phyloP scores from a whole-genome alignment of 2,329 filamentous ascomycete genomes.

The Talaromyces sp. region DNA sequence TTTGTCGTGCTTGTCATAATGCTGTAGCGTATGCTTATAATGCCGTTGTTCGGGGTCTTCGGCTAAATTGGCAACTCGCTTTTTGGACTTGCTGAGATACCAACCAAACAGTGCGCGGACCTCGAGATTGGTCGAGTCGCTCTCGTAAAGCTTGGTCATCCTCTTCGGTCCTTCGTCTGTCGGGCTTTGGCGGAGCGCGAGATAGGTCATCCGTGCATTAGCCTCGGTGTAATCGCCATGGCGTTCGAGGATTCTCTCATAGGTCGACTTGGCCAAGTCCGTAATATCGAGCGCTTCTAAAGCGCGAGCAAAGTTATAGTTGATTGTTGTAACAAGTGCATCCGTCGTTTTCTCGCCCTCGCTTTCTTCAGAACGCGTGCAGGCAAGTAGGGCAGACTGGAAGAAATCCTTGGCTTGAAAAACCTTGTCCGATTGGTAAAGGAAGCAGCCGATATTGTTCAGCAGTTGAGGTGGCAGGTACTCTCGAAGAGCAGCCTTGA shows the following conservation, averaged over 20 bases:
- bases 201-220: conserved; percentile 80
- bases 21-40: conserved; percentile 92
- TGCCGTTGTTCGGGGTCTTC: conserved; percentile 91
- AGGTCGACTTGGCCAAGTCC: conserved; percentile 81
- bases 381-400: conserved; percentile 84
- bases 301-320: conserved; percentile 89
- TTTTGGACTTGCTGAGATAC: conserved; percentile 88
- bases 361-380: conserved; percentile 52
- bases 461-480: conserved; percentile 81
- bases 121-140: conserved; percentile 79
- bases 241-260: conserved; percentile 76
- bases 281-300: conserved; percentile 80
- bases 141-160: conserved; percentile 78
- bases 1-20: conserved; percentile 95
- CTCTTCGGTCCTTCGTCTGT: conserved; percentile 81
- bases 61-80: conserved; percentile 70
- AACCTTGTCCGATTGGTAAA: conserved; percentile 81
- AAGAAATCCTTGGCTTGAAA: conserved; percentile 79
- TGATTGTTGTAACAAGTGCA: conserved; percentile 89
- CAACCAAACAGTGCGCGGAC: conserved; percentile 91
- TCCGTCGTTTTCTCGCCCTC: conserved; percentile 71
- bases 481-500: conserved; percentile 61
- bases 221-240: conserved; percentile 93
- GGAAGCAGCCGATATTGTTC: conserved; percentile 96
- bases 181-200: conserved; percentile 74